These are phyloP conservation scores for Phaeosphaeria sp. DNA, from an alignment of 2,329 filamentous ascomycete genomes.

Conservation along the genomic window DNA sequence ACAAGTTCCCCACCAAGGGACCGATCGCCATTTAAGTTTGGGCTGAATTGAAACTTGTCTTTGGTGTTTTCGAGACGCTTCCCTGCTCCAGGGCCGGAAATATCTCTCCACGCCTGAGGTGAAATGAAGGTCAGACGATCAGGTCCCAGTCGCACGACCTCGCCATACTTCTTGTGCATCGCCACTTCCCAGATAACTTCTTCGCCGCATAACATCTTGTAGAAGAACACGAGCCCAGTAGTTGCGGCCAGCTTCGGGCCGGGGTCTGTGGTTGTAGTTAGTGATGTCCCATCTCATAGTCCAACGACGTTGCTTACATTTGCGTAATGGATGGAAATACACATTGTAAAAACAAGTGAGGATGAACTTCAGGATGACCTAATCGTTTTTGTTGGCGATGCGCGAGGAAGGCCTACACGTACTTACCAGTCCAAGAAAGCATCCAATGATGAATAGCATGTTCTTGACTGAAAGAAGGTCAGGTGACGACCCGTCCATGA, in stretches of 20 bases:
- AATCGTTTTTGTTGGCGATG: too few species aligned
- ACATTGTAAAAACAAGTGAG: slow-evolving; percentile 2
- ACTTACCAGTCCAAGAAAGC: too few species aligned
- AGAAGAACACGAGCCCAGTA: not conserved
- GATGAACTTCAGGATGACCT: not conserved
- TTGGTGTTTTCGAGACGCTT: slow-evolving; percentile 2
- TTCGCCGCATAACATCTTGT: not conserved
- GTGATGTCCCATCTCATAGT: not conserved
- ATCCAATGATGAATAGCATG: too few species aligned
- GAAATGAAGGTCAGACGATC: slow-evolving; percentile 6
- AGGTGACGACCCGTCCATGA: too few species aligned
- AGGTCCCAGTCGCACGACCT: slow-evolving; percentile 10
- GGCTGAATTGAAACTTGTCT: not conserved
- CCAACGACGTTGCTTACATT: not conserved
- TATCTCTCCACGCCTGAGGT: slow-evolving; percentile 15
- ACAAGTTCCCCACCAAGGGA: not conserved
- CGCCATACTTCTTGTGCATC: slow-evolving; percentile 10
- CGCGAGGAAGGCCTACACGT: too few species aligned
- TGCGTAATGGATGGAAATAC: slow-evolving; percentile 6
- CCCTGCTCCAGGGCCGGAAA: not conserved
- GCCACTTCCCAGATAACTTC: not conserved
- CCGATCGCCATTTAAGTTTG: not conserved
- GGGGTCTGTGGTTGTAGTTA: not conserved
- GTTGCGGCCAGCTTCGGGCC: not conserved
- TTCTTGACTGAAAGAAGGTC: too few species aligned